These are phyloP conservation scores for Pichia membranifaciens DNA, from an alignment of 805 yeast species.

Conservation along the genomic window DNA sequence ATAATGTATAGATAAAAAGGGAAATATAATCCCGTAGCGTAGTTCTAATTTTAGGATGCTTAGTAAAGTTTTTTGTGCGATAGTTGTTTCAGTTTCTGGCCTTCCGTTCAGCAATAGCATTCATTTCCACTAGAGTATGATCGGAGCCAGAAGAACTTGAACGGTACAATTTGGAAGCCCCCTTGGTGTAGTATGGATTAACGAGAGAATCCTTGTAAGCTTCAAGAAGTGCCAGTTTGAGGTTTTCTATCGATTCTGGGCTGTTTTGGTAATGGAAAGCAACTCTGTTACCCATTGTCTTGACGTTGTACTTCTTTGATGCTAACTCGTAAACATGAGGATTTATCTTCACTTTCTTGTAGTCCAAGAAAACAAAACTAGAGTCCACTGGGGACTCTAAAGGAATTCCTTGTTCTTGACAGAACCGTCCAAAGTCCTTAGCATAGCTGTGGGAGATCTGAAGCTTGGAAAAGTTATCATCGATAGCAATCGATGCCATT, in stretches of 20 bases:
- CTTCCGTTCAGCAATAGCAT: neutral
- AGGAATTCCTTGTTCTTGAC: constrained; percentile 45
- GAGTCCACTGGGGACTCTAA: constrained; percentile 74
- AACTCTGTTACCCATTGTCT: constrained; percentile 66
- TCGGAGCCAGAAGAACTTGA: constrained; percentile 7
- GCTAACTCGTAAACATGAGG: constrained; percentile 31
- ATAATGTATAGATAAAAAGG: too few relatives aligned
- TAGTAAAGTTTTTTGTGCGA: constrained; percentile 2
- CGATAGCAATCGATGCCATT: constrained; percentile 74
- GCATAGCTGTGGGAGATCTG: constrained; percentile 45
- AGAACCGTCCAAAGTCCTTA: constrained; percentile 44
- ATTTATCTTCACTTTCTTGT: constrained; percentile 47
- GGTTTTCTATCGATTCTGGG: constrained; percentile 46
- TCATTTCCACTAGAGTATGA: neutral
- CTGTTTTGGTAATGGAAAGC: constrained; percentile 74
- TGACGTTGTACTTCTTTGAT: constrained; percentile 56
- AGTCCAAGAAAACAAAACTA: constrained; percentile 74
- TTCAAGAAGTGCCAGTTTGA: constrained; percentile 56
- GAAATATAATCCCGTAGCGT: too few relatives aligned
- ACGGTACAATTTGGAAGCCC: constrained; percentile 18
- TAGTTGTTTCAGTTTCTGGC: neutral
- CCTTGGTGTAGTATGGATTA: constrained; percentile 39
- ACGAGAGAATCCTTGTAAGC: constrained; percentile 46
- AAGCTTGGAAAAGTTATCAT: constrained; percentile 60
- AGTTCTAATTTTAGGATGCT: too few relatives aligned